Evolutionary conservation across 495 filamentous ascomycete species (phyloP).

Genomic region (Tuber microsphaerosporum): DNA sequence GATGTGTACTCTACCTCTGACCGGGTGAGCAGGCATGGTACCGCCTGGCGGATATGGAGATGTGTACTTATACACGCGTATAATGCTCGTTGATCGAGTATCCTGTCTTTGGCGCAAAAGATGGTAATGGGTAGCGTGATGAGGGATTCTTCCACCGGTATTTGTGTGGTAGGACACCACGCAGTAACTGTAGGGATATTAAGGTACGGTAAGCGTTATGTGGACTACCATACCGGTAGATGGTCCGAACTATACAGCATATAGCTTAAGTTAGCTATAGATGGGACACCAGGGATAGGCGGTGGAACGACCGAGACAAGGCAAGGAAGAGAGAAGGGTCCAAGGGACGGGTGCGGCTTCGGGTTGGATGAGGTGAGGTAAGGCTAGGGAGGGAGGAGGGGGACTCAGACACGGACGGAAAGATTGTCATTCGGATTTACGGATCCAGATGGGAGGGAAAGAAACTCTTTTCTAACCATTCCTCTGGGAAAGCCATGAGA

Average conservation of each 20-base stretch:
- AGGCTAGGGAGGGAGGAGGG: not conserved
- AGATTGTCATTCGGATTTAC: not conserved
- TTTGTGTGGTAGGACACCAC: not conserved
- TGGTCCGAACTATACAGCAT: not conserved
- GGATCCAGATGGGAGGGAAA: not conserved
- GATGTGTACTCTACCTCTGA: conserved; percentile 9
- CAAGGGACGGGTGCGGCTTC: not conserved
- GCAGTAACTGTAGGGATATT: not conserved
- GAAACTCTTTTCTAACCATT: not conserved
- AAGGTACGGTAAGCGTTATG: not conserved
- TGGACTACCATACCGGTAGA: not conserved
- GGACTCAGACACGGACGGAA: not conserved
- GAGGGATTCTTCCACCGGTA: not conserved
- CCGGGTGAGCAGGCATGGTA: not conserved
- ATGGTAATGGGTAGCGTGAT: not conserved
- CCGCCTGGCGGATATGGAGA: not conserved
- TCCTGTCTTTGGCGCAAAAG: not conserved
- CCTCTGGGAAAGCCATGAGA: not conserved
- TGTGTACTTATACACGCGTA: not conserved
- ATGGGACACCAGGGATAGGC: not conserved
- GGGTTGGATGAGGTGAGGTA: not conserved
- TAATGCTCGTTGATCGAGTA: not conserved
- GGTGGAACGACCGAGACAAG: not conserved
- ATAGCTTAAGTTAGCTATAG: not conserved
- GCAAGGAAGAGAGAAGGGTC: not conserved